A percentile compares a stretch with the other conserved stretches of the same genome.
Conservation (phyloP, 805 yeast genomes). For the Candida insectalens region DNA sequence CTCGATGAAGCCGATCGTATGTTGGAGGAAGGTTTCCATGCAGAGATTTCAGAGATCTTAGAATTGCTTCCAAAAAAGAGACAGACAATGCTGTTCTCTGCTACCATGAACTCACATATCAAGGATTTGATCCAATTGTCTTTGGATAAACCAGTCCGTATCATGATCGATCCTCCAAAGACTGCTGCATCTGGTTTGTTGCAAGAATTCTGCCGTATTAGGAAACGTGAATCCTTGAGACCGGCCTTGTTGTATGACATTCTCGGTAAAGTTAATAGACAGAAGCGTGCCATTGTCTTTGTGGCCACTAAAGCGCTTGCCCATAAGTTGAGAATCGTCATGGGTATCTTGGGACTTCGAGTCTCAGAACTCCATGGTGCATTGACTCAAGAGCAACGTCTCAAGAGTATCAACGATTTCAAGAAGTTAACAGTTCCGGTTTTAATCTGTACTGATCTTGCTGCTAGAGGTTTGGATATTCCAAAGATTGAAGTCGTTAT, state of each 20-base stretch:
- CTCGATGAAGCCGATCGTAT: constrained; percentile 98
- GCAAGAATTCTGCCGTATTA: constrained; percentile 91
- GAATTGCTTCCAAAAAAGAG: constrained; percentile 80
- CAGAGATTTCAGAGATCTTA: constrained; percentile 84
- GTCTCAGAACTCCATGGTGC: constrained; percentile 81
- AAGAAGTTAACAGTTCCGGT: constrained; percentile 78
- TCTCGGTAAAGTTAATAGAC: constrained; percentile 57
- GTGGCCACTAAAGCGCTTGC: constrained; percentile 90
- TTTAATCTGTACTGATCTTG: constrained; percentile 92
- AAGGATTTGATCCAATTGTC: constrained; percentile 83
- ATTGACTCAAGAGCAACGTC: constrained; percentile 86
- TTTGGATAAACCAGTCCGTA: constrained; percentile 80
- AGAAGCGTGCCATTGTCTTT: constrained; percentile 76
- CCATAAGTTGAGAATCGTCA: constrained; percentile 67
- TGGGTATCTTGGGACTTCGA: constrained; percentile 67
- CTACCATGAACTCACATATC: constrained; percentile 94
- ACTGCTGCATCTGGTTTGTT: constrained; percentile 83
- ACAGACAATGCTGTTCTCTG: constrained; percentile 91
- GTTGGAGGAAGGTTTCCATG: constrained; percentile 98
- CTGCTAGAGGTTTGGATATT: constrained; percentile 98
- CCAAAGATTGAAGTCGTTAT: constrained; percentile 94
- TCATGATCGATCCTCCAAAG: constrained; percentile 95
- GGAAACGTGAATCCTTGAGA: constrained; percentile 77
- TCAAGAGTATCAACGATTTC: constrained; percentile 73
- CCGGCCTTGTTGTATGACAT: constrained; percentile 75